Base-by-base conservation (phyloP, 1,284 basidiomycete species). In the Ceratobasidium sp. region DNA sequence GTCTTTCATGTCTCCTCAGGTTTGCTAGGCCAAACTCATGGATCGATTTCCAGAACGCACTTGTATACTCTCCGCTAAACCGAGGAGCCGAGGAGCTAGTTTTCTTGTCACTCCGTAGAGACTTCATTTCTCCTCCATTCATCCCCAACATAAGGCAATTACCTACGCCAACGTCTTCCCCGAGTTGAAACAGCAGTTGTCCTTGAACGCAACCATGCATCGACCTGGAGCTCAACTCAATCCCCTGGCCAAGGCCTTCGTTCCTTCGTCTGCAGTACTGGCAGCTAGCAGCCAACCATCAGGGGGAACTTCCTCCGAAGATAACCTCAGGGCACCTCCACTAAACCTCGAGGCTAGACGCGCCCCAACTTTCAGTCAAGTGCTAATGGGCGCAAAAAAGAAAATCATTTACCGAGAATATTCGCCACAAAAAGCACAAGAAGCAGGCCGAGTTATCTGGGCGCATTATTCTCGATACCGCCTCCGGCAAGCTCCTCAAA, bases 71-170 rank as follows among this genome's bases (percentile, higher is more conserved):
- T 3, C 67, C 54, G 1, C 54, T 68, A 2, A 68, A 68, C 17
- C 53, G 54, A 2, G 67, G 53, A 6, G 31, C 43, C n/a, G 67
- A 68, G 15, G 42, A 57, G 31, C 67, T 68, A 7, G 67, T 68
- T 10, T 12, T 38, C 17, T 7, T 45, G 7, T 29, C 35, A 5
- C 31, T 17, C n/a, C 53, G 54, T 6, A 35, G 3, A n/a, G 34
- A 34, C 20, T 25, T 12, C 29, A n/a, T n/a, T n/a, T 27, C 17
- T 7, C 53, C 67, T 35, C 54, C n/a, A n/a, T 13, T 25, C 4
- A 5, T 22, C 12, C 0, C 25, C 2, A 22, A 29, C 3, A 17
- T 12, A 50, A 57, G 31, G 42, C 17, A n/a, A n/a, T n/a, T 40
- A 0, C 22, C 13, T 64, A 52, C 22, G 25, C n/a, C 45, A 50